Evolutionary conservation across 352 stramenopile species (phyloP).

Genomic region (Thraustotheca clavata): DNA sequence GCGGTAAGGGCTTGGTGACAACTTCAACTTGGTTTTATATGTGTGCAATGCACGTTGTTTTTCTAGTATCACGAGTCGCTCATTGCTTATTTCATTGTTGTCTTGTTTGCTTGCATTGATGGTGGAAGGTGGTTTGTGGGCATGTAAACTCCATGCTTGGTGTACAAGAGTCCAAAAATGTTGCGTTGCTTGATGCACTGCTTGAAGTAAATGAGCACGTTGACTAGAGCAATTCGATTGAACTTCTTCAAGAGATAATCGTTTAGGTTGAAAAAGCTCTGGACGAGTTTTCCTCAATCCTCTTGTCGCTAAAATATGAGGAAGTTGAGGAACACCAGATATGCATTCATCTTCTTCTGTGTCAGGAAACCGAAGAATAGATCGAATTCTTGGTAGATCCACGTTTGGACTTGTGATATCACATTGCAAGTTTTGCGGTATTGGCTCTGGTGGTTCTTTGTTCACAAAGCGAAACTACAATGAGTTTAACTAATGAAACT

Average conservation of each 20-base stretch:
- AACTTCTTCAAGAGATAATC: not conserved
- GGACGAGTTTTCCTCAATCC: constrained; percentile 6
- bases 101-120: not conserved
- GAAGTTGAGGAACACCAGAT: not conserved
- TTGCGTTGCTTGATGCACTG: not conserved
- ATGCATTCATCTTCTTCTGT: too few species aligned
- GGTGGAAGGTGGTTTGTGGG: not conserved
- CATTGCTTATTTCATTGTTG: not conserved
- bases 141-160: not conserved
- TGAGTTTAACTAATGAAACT: too few species aligned
- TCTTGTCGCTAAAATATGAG: not conserved
- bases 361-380: not conserved
- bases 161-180: not conserved
- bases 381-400: not conserved
- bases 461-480: not conserved
- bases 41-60: not conserved
- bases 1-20: not conserved
- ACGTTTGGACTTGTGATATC: not conserved
- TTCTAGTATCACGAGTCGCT: not conserved
- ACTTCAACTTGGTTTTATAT: not conserved
- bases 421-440: not conserved
- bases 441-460: not conserved
- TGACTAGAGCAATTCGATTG: not conserved
- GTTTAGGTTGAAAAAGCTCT: constrained; percentile 4
- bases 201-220: not conserved